phyloP scores from a whole-genome alignment of 2,329 filamentous ascomycete genomes.

The Macrophomina tecta region DNA sequence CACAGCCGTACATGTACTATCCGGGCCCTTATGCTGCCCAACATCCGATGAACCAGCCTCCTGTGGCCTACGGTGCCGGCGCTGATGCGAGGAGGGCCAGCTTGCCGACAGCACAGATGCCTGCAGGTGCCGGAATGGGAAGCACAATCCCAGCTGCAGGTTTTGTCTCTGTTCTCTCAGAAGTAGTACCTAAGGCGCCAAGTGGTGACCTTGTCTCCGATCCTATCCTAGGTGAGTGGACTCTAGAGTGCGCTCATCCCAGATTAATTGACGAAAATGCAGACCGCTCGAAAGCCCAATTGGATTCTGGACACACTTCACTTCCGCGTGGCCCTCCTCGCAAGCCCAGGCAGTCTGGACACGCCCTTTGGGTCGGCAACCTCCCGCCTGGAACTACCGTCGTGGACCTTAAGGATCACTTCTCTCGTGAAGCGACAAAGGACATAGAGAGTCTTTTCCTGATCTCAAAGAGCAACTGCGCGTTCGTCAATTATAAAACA shows the following conservation, averaged over 20 bases:
- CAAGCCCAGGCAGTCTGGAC: conserved; percentile 74
- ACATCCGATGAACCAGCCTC: conserved; percentile 37
- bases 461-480: conserved; percentile 96
- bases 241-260: not conserved
- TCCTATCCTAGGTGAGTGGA: conserved; percentile 35
- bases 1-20: conserved; percentile 28
- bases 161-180: not conserved
- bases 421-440: conserved; percentile 75
- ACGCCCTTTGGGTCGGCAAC: conserved; percentile 96
- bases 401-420: conserved; percentile 86
- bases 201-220: conserved; percentile 27
- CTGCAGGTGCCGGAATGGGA: not conserved
- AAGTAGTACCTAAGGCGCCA: not conserved
- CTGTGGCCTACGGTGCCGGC: conserved; percentile 35
- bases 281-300: conserved; percentile 2
- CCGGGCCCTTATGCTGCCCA: conserved; percentile 4
- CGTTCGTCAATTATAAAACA: conserved; percentile 92
- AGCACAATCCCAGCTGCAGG: not conserved
- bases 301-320: conserved; percentile 35
- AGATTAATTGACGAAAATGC: not conserved
- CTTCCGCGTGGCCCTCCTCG: conserved; percentile 67
- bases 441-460: conserved; percentile 89
- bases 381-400: conserved; percentile 83
- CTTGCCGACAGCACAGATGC: conserved; percentile 31
- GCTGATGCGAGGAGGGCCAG: conserved; percentile 42